Conservation (phyloP, 768 basidiomycete species). For the Termitomyces sp. region DNA sequence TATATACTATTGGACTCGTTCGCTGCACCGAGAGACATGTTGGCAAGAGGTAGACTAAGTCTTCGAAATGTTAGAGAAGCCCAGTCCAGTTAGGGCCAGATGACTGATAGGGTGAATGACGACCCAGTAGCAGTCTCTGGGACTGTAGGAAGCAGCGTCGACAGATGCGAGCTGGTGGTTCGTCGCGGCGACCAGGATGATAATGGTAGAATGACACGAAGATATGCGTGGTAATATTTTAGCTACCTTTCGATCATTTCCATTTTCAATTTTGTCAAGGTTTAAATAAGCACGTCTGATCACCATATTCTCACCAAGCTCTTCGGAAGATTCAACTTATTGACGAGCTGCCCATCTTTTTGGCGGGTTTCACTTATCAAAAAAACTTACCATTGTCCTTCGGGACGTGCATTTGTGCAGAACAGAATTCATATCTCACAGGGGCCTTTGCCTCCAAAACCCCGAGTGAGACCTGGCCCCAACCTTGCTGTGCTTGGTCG, state of each 20-base stretch:
- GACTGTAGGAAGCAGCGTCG: not conserved
- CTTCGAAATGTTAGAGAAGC: constrained; percentile 8
- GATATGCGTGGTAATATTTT: constrained; percentile 13
- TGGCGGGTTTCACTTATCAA: too few relatives aligned
- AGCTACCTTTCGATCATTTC: constrained; percentile 3
- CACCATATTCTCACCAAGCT: too few relatives aligned
- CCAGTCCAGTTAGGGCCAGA: constrained; percentile 7
- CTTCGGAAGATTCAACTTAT: too few relatives aligned
- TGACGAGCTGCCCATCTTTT: too few relatives aligned
- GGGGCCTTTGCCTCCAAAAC: too few relatives aligned
- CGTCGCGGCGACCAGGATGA: constrained; percentile 6
- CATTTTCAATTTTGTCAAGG: not conserved
- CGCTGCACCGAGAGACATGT: constrained; percentile 14
- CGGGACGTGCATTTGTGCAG: too few relatives aligned
- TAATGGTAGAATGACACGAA: not conserved
- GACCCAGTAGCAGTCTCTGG: not conserved
- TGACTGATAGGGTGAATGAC: constrained; percentile 1
- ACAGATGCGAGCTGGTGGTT: constrained; percentile 4
- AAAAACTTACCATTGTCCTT: too few relatives aligned
- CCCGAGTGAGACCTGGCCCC: too few relatives aligned
- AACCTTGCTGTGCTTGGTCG: too few relatives aligned
- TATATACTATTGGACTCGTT: constrained; percentile 15
- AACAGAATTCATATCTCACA: too few relatives aligned
- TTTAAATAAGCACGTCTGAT: too few relatives aligned
- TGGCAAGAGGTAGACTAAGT: constrained; percentile 5